Evolutionary conservation across 345 rosid species (phyloP).

Genomic region (Gossypium ekmanianum): DNA sequence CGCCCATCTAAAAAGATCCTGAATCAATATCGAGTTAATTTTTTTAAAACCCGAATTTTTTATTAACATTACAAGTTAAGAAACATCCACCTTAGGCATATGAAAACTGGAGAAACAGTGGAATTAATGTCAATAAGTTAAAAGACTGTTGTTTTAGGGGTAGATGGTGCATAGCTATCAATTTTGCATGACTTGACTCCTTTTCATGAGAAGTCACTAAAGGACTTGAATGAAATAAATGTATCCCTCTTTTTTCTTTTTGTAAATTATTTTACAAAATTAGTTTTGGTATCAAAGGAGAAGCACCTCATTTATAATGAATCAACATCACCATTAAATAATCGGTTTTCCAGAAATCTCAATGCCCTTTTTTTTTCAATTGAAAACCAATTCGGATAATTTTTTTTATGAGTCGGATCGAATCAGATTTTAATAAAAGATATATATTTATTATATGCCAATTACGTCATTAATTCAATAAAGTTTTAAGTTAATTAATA

Average conservation of each 20-base stretch:
- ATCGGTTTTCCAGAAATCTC: not conserved
- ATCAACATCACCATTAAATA: not conserved
- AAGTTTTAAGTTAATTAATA: no score
- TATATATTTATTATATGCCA: no score
- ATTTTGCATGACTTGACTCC: not conserved
- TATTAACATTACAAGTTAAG: not conserved
- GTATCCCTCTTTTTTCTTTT: not conserved
- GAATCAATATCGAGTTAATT: not conserved
- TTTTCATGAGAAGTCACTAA: not conserved
- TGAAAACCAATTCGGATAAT: no score
- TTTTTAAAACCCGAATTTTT: not conserved
- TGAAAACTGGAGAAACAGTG: not conserved
- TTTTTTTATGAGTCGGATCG: no score
- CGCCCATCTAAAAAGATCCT: no score
- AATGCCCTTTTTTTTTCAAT: not conserved
- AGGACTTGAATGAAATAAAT: not conserved
- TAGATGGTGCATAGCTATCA: slow-evolving; percentile 13
- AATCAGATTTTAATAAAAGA: no score
- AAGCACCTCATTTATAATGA: not conserved
- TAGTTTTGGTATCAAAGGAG: not conserved
- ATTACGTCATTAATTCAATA: no score
- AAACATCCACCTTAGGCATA: not conserved
- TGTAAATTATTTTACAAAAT: not conserved
- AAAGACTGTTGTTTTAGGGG: not conserved
- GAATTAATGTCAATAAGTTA: not conserved